A percentile compares a stretch with the other conserved stretches of the same genome.
Conservation (phyloP, 2,329 filamentous ascomycete species). For the Akanthomyces dipterigenus region DNA sequence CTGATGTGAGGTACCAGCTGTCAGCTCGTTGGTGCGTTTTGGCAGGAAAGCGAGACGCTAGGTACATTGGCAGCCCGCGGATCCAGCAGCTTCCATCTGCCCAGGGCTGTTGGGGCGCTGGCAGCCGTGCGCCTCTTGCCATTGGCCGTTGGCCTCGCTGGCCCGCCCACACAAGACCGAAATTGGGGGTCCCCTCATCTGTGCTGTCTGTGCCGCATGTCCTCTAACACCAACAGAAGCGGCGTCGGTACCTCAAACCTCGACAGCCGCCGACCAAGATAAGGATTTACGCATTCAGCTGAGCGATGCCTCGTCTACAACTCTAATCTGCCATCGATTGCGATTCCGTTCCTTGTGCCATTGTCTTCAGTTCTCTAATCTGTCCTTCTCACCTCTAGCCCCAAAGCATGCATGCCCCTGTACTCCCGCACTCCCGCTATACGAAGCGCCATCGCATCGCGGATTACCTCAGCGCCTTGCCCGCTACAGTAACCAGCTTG, state of each 20-base stretch:
- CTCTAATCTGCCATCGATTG: no score
- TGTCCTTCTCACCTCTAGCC: background rate
- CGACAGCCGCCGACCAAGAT: background rate
- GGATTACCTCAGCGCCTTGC: conserved; percentile 7
- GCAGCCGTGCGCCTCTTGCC: background rate
- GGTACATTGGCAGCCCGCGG: conserved; percentile 1
- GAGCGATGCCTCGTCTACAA: background rate
- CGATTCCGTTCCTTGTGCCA: background rate
- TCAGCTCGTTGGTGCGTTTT: background rate
- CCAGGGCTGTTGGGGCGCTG: conserved; percentile 11
- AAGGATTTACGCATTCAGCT: background rate
- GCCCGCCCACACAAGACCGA: conserved; percentile 2
- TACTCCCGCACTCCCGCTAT: background rate
- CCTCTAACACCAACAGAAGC: background rate
- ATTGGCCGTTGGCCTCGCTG: background rate
- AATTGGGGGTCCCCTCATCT: conserved; percentile 7
- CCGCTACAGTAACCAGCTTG: background rate
- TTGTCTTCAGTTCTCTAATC: background rate
- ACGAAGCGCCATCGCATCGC: background rate
- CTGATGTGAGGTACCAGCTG: background rate
- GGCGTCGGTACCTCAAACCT: background rate
- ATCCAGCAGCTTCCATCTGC: conserved; percentile 11
- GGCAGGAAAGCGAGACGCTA: background rate
- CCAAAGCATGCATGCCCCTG: background rate
- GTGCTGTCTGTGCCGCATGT: background rate